Evolutionary conservation across 768 basidiomycete species (phyloP).

Genomic region (Trametes cubensis): DNA sequence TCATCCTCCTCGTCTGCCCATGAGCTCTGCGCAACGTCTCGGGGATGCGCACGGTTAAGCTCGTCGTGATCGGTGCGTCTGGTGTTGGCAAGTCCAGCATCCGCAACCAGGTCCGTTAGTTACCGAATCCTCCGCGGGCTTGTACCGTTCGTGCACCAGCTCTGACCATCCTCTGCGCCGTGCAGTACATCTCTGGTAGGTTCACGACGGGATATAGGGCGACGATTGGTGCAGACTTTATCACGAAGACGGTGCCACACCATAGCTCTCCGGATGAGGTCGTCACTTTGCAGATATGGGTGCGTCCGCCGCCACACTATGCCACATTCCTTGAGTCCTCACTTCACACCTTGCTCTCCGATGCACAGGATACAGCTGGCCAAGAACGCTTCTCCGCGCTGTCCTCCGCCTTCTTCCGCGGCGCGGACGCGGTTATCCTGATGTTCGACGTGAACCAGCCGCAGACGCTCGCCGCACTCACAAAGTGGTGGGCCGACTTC

Average conservation of each 20-base stretch:
- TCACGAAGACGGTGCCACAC: conserved; percentile 71
- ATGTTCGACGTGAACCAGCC: conserved; percentile 80
- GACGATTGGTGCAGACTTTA: conserved; percentile 90
- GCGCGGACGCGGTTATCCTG: conserved; percentile 79
- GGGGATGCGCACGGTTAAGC: conserved; percentile 72
- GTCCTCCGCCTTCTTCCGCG: conserved; percentile 82
- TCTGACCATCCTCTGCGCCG: not conserved
- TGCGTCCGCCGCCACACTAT: conserved; percentile 31
- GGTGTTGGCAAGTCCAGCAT: conserved; percentile 87
- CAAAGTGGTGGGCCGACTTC: conserved; percentile 83
- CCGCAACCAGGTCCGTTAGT: conserved; percentile 62
- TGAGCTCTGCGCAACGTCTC: conserved; percentile 10
- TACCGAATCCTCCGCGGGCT: not conserved
- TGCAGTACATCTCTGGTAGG: conserved; percentile 74
- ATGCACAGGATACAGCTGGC: conserved; percentile 74
- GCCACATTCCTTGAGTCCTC: conserved; percentile 12
- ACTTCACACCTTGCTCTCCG: conserved; percentile 6
- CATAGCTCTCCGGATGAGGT: conserved; percentile 54
- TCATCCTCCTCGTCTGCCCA: conserved; percentile 1
- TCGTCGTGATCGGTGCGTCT: conserved; percentile 79
- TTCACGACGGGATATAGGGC: conserved; percentile 80
- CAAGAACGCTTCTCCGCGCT: conserved; percentile 87
- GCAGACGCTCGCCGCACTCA: conserved; percentile 58
- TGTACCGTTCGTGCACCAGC: not conserved
- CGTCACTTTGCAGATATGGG: conserved; percentile 74